Base-by-base conservation (phyloP, 371 early-diverging fungal genomes). In the Mucor mucedo region DNA sequence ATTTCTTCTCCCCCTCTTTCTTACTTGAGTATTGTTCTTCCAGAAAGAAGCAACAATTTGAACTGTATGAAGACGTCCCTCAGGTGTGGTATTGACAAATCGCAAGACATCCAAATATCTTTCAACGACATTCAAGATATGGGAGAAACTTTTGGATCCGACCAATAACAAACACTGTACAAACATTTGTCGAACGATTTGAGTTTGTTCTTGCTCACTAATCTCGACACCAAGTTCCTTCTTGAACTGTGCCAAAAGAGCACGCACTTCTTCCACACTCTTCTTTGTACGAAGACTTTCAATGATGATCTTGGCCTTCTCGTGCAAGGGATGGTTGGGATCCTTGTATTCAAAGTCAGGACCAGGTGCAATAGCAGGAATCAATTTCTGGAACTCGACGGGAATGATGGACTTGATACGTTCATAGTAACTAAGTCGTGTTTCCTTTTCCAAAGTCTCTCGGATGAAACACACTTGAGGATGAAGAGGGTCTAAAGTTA, bases 101-200 rank as follows among this genome's bases (percentile, higher is more conserved):
- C 91, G 85, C 56, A 95, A 74, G 11, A 92, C 78, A 16, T 82
- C 75, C 52, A 93, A 70, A 67, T 92, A 91, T 55, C 91, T 79
- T 67, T 98, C 98, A 41, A 96, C 87, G 7, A 94, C 90, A 67
- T 92, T 95, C 65, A 97, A 71, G 45, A 93, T 84, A 71, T 98
- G 98, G 48, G 91, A 91, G 82, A 98, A 95, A 73, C 92, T 92
- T 76, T 97, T 96, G 76, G 90, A 89, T 29, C 96, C 97, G 28
- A 93, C 78, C 55, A 93, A 78, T 61, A 96, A 77, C 48, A 95
- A 82, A 60, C 89, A 91, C 67, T 95, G 90, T 2, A 93, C 73
- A 60, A 95, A 87, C 39, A 93, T 77, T 21, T 95, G 90, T 40
- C 86, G 86, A 27, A 82, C 85, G 52, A 80, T 65, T 40, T 71